These are phyloP conservation scores for Pestalotiopsis sp. DNA, from an alignment of 2,329 filamentous ascomycete species.

Conservation along the genomic window DNA sequence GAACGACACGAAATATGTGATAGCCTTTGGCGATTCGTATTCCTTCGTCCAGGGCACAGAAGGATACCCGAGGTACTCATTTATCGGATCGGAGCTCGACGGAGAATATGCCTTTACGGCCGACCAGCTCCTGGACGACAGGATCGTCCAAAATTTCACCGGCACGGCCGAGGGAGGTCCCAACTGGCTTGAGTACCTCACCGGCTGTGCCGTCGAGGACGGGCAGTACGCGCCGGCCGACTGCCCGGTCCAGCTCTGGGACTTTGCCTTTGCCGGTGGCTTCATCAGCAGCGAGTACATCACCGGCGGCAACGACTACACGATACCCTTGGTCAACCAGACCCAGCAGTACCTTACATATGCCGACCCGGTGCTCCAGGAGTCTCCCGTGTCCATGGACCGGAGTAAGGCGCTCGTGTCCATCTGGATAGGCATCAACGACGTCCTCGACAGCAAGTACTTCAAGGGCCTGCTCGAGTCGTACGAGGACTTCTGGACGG, in stretches of 20 bases:
- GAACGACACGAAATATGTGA: conserved; percentile 8
- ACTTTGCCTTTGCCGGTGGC: conserved; percentile 56
- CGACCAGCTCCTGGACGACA: conserved; percentile 40
- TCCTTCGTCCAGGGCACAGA: conserved; percentile 51
- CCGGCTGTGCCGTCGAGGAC: conserved; percentile 45
- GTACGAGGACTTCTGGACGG: conserved; percentile 47
- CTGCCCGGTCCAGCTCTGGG: conserved; percentile 52
- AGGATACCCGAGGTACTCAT: conserved; percentile 49
- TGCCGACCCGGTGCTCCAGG: conserved; percentile 41
- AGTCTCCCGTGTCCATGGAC: conserved; percentile 2
- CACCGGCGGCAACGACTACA: conserved; percentile 52
- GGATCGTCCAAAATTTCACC: conserved; percentile 49
- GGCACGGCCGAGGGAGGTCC: conserved; percentile 52
- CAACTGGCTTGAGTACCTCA: conserved; percentile 57
- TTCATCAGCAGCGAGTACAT: conserved; percentile 47
- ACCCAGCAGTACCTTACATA: conserved; percentile 48
- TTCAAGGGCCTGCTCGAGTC: conserved; percentile 39
- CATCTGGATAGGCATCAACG: conserved; percentile 60
- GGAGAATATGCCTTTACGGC: conserved; percentile 41
- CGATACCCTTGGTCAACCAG: conserved; percentile 49
- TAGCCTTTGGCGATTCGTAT: conserved; percentile 48
- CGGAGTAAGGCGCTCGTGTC: conserved; percentile 40
- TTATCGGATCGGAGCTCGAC: conserved; percentile 46
- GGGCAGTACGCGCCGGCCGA: conserved; percentile 42
- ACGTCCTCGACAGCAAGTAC: conserved; percentile 51